phyloP scores from a whole-genome alignment of 1,139 yeast genomes.

The Hansenula sp. region DNA sequence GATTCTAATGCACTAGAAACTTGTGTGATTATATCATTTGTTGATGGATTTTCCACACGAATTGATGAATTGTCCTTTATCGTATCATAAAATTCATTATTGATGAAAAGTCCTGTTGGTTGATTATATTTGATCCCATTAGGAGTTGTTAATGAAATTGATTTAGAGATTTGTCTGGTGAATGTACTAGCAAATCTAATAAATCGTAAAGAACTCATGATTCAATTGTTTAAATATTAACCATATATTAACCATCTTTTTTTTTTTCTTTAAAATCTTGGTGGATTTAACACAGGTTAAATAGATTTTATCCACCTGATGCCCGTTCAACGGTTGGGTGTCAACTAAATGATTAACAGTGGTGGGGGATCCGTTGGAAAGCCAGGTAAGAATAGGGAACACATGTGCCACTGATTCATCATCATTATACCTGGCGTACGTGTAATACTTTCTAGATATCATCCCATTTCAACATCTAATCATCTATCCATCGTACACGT shows the following conservation, averaged over 20 bases:
- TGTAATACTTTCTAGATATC: too few relatives aligned
- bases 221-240: too few relatives aligned
- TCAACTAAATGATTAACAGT: neutral
- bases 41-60: constrained; percentile 60
- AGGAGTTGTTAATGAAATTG: constrained; percentile 46
- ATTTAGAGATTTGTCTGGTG: constrained; percentile 26
- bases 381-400: too few relatives aligned
- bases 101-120: constrained; percentile 80
- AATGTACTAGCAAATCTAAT: constrained; percentile 5
- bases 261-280: too few relatives aligned
- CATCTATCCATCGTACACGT: too few relatives aligned
- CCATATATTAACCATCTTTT: too few relatives aligned
- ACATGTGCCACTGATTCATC: neutral
- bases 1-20: constrained; percentile 58
- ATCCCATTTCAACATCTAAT: too few relatives aligned
- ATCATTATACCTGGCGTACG: too few relatives aligned
- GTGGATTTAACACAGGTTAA: too few relatives aligned
- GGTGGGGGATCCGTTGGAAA: too few relatives aligned
- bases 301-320: neutral
- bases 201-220: too few relatives aligned
- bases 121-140: constrained; percentile 55
- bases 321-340: neutral
- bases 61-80: constrained; percentile 49
- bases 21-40: constrained; percentile 53
- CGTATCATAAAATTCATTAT: constrained; percentile 67